A percentile compares a stretch with the other conserved stretches of the same genome.
phyloP scores from a whole-genome alignment of 306 rosid genomes.

The Castanea crenata region DNA sequence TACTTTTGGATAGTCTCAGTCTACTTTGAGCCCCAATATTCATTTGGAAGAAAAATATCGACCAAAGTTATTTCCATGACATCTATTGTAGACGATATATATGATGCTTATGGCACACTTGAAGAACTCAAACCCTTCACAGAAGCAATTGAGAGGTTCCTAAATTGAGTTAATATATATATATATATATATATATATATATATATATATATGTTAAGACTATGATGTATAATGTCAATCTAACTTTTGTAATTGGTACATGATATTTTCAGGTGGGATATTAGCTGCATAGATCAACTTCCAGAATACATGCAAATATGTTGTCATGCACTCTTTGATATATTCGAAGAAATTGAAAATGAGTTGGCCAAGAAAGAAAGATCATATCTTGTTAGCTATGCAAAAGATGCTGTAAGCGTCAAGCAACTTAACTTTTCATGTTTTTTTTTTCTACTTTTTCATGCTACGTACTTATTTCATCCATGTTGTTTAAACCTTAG shows the following conservation, averaged over 20 bases:
- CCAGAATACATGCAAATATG: constrained; percentile 8
- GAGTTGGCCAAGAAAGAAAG: constrained; percentile 18
- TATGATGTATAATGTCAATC: too few relatives aligned
- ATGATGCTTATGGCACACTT: constrained; percentile 50
- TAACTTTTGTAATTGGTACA: too few relatives aligned
- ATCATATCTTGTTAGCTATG: constrained; percentile 7
- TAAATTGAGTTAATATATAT: too few relatives aligned
- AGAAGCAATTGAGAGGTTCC: constrained; percentile 39
- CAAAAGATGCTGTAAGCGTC: constrained; percentile 23
- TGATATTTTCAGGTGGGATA: constrained; percentile 3
- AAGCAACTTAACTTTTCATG: too few relatives aligned
- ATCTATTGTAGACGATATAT: constrained; percentile 40
- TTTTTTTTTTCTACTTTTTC: too few relatives aligned
- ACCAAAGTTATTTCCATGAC: constrained; percentile 7
- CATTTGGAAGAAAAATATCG: constrained; percentile 21
- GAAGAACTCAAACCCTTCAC: constrained; percentile 47
- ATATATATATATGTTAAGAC: too few relatives aligned
- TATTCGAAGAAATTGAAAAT: constrained; percentile 29
- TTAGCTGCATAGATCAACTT: background rate
- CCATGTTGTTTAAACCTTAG: background rate
- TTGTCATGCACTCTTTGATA: background rate
- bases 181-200: too few relatives aligned
- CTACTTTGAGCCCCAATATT: constrained; percentile 30
- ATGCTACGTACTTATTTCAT: too few relatives aligned
- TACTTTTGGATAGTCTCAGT: constrained; percentile 42